Evolutionary conservation across 495 filamentous ascomycete genomes (phyloP).

Genomic region (Glonium stellatum): DNA sequence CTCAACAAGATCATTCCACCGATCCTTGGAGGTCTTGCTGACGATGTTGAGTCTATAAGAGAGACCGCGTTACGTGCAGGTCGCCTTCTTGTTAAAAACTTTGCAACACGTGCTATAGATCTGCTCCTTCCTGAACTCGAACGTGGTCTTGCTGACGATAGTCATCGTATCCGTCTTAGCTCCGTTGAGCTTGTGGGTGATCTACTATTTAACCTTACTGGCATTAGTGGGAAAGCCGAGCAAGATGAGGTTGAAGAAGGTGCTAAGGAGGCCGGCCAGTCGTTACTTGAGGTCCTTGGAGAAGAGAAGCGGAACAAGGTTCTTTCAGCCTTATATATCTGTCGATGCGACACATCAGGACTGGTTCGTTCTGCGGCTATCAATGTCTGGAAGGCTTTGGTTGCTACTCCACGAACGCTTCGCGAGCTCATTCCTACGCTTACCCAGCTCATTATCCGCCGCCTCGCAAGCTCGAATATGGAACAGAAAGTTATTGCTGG

Average conservation of each 20-base stretch:
- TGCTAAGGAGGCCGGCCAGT: conserved; percentile 77
- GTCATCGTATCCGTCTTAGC: conserved; percentile 90
- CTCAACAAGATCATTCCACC: conserved; percentile 93
- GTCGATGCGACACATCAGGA: conserved; percentile 92
- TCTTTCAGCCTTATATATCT: conserved; percentile 90
- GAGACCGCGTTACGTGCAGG: conserved; percentile 90
- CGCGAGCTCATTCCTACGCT: conserved; percentile 93
- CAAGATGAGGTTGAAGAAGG: conserved; percentile 73
- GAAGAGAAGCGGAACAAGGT: conserved; percentile 94
- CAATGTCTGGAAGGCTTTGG: conserved; percentile 91
- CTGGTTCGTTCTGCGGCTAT: conserved; percentile 86
- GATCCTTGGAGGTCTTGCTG: conserved; percentile 87
- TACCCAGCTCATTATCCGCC: conserved; percentile 87
- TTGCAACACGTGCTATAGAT: conserved; percentile 88
- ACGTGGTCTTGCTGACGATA: conserved; percentile 89
- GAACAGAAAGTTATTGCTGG: conserved; percentile 98
- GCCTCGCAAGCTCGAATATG: conserved; percentile 91
- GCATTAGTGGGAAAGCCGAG: conserved; percentile 79
- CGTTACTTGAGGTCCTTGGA: conserved; percentile 84
- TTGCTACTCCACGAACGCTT: conserved; percentile 83
- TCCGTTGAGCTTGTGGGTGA: conserved; percentile 97
- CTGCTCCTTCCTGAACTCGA: conserved; percentile 90
- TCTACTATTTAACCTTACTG: conserved; percentile 93
- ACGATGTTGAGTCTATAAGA: conserved; percentile 90
- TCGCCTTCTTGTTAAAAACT: conserved; percentile 93